phyloP scores from a whole-genome alignment of 768 basidiomycete species.

The Krasilnikovozyma curviuscula region DNA sequence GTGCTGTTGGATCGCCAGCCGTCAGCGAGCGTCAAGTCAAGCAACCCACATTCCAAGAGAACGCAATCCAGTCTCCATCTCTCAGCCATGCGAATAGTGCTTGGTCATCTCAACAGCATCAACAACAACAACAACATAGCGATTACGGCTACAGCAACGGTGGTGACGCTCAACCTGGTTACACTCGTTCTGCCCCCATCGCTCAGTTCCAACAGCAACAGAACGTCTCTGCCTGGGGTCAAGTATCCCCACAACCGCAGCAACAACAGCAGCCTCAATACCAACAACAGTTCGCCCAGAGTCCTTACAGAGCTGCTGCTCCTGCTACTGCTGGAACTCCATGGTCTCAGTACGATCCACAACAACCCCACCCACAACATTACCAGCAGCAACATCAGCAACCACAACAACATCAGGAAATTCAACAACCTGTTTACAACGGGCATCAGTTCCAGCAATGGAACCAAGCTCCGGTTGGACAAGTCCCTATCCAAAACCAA shows the following conservation, averaged over 20 bases:
- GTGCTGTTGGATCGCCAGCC: no score
- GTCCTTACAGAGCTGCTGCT: slow-evolving; percentile 5
- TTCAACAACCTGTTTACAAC: not conserved
- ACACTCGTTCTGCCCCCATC: not conserved
- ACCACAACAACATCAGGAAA: not conserved
- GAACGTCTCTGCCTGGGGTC: slow-evolving; percentile 17
- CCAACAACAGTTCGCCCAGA: slow-evolving; percentile 10
- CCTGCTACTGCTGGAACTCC: slow-evolving; percentile 2
- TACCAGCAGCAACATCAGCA: not conserved
- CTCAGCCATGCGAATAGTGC: no score
- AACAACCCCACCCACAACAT: not conserved
- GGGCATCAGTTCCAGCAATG: not conserved
- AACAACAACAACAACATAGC: not conserved
- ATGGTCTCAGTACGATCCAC: slow-evolving; percentile 7
- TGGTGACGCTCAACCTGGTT: not conserved
- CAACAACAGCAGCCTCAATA: slow-evolving; percentile 16
- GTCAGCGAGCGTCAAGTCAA: no score
- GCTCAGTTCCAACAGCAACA: slow-evolving; percentile 8
- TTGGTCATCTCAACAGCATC: no score
- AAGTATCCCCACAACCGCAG: slow-evolving; percentile 8
- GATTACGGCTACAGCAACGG: no score
- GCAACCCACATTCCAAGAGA: no score
- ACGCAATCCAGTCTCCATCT: no score
- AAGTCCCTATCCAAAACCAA: not conserved
- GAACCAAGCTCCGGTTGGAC: slow-evolving; percentile 4